phyloP scores from a whole-genome alignment of 345 rosid species.

The Euphorbia lathyris region DNA sequence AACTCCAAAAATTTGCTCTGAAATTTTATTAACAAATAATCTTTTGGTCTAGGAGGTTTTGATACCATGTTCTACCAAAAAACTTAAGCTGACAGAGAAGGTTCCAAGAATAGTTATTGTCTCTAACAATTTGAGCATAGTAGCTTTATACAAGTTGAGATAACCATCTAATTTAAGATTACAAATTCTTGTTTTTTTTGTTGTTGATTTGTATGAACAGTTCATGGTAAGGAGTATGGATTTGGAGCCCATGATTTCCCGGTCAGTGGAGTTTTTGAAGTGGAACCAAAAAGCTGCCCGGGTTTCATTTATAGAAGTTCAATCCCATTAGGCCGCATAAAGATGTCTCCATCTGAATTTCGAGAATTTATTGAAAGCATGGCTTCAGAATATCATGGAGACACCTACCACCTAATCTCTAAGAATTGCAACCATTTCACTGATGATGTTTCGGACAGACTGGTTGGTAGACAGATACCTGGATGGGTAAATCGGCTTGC shows the following conservation, averaged over 20 bases:
- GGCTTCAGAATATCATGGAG: constrained; percentile 80
- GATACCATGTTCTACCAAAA: too few species aligned
- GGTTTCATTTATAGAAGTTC: constrained; percentile 65
- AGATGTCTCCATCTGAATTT: constrained; percentile 49
- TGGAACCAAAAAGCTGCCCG: constrained; percentile 67
- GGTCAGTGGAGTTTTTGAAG: constrained; percentile 76
- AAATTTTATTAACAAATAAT: too few species aligned
- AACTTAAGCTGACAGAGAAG: too few species aligned
- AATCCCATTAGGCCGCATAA: constrained; percentile 39
- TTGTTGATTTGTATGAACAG: constrained; percentile 31
- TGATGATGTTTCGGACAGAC: constrained; percentile 49
- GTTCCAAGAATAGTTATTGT: too few species aligned
- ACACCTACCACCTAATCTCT: constrained; percentile 70
- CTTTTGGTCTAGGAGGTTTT: too few species aligned
- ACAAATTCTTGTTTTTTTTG: background rate
- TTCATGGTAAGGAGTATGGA: constrained; percentile 77
- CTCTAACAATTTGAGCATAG: background rate
- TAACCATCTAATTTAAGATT: background rate
- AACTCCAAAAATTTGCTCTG: too few species aligned
- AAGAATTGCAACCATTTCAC: constrained; percentile 85
- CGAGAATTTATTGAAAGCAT: constrained; percentile 52
- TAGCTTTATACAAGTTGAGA: background rate
- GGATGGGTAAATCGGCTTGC: constrained; percentile 84
- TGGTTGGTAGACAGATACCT: constrained; percentile 57
- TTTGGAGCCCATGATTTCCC: constrained; percentile 80